phyloP scores from a whole-genome alignment of 176 grass and related monocot species.

The Ensete glaucum region DNA sequence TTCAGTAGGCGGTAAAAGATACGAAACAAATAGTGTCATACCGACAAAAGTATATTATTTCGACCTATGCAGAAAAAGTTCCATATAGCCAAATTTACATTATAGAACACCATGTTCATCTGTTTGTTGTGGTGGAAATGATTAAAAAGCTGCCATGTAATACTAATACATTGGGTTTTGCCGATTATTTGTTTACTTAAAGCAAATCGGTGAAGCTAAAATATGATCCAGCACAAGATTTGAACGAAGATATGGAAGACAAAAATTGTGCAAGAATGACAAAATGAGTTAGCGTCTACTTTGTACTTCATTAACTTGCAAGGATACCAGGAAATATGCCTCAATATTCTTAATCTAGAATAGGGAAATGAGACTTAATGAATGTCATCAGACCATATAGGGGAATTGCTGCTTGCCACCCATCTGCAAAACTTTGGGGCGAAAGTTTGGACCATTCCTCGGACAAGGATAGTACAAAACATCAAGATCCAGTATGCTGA shows the following conservation, averaged over 20 bases:
- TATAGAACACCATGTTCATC: too few relatives aligned
- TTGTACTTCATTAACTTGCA: background rate
- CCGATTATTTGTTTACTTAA: background rate
- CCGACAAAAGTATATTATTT: too few relatives aligned
- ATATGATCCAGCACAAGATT: background rate
- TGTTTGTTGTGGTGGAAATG: background rate
- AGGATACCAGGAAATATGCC: background rate
- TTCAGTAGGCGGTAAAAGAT: too few relatives aligned
- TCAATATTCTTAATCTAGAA: slow-evolving; percentile 7
- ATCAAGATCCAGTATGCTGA: slow-evolving; percentile 75
- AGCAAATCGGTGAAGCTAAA: background rate
- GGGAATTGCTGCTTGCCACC: slow-evolving; percentile 95
- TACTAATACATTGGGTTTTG: background rate
- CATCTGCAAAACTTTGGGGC: slow-evolving; percentile 68
- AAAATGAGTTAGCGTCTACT: background rate
- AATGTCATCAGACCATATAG: slow-evolving; percentile 62
- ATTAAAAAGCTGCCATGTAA: background rate
- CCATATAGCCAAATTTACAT: too few relatives aligned
- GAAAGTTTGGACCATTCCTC: slow-evolving; percentile 80
- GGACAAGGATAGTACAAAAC: slow-evolving; percentile 89
- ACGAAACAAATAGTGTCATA: too few relatives aligned
- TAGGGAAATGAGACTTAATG: background rate
- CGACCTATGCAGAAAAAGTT: too few relatives aligned
- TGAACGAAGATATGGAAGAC: background rate
- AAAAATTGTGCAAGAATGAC: too few relatives aligned